phyloP scores from a whole-genome alignment of 352 stramenopile species.

The Pythium pyrilobum region DNA sequence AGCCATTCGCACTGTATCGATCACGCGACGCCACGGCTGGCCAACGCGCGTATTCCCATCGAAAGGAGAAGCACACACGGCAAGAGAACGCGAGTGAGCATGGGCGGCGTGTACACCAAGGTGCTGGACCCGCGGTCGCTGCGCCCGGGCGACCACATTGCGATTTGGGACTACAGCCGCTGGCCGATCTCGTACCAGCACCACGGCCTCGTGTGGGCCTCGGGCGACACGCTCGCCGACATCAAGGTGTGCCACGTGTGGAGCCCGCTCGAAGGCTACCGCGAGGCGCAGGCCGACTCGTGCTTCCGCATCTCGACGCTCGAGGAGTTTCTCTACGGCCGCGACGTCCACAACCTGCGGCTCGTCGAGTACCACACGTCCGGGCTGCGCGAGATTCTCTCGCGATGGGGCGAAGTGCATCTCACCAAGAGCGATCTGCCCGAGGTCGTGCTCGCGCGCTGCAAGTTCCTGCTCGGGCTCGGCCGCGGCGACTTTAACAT shows the following conservation, averaged over 20 bases:
- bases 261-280: constrained; percentile 70
- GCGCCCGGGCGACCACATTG: constrained; percentile 77
- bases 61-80: neutral
- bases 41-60: too few relatives aligned
- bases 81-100: constrained; percentile 14
- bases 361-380: constrained; percentile 87
- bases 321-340: constrained; percentile 73
- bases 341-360: constrained; percentile 50
- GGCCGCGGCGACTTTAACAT: constrained; percentile 83
- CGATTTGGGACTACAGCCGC: constrained; percentile 82
- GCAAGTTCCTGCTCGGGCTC: constrained; percentile 76
- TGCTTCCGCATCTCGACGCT: constrained; percentile 85
- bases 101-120: constrained; percentile 79
- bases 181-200: constrained; percentile 86
- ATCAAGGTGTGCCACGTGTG: constrained; percentile 82
- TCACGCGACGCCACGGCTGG: too few relatives aligned
- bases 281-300: constrained; percentile 76
- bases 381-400: constrained; percentile 67
- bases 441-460: constrained; percentile 75
- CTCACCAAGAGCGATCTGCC: constrained; percentile 76
- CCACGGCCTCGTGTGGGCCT: constrained; percentile 81
- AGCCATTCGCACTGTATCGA: too few relatives aligned
- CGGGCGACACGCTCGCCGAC: constrained; percentile 50
- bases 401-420: constrained; percentile 82
- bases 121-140: constrained; percentile 68